These are phyloP conservation scores for Akebia trifoliata DNA, from an alignment of 164 flowering plant species.

Conservation along the genomic window DNA sequence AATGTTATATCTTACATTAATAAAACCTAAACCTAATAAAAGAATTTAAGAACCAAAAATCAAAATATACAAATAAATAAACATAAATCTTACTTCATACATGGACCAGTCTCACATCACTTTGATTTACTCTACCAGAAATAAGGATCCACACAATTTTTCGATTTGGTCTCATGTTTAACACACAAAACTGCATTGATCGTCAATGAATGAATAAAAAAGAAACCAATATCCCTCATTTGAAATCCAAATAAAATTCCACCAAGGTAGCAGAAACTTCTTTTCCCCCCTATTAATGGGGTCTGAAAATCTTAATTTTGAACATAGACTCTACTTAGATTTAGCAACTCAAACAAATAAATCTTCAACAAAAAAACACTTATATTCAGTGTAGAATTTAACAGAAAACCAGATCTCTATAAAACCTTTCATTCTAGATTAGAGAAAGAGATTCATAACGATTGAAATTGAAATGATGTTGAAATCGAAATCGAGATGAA, in stretches of 20 bases:
- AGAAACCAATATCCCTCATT: neutral
- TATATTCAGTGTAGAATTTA: neutral
- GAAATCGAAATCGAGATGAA: no score
- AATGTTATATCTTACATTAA: no score
- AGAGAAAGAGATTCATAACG: neutral
- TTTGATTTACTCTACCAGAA: conserved; percentile 9
- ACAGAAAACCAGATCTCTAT: neutral
- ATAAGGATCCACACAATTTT: neutral
- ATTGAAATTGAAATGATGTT: no score
- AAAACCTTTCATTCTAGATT: neutral
- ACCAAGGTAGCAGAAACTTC: neutral
- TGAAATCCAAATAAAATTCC: neutral
- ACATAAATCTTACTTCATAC: conserved; percentile 17
- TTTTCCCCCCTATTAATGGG: neutral
- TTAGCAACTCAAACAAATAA: no score
- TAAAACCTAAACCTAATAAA: neutral
- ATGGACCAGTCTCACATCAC: conserved; percentile 22
- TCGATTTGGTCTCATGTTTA: conserved; percentile 6
- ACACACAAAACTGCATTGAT: neutral
- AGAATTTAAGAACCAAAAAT: no score
- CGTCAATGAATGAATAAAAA: neutral
- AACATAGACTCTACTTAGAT: no score
- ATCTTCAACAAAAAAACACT: no score
- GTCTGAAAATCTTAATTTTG: neutral
- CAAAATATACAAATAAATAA: neutral